Conservation (phyloP, 73 alveolate species). For the Blepharisma stoltei region DNA sequence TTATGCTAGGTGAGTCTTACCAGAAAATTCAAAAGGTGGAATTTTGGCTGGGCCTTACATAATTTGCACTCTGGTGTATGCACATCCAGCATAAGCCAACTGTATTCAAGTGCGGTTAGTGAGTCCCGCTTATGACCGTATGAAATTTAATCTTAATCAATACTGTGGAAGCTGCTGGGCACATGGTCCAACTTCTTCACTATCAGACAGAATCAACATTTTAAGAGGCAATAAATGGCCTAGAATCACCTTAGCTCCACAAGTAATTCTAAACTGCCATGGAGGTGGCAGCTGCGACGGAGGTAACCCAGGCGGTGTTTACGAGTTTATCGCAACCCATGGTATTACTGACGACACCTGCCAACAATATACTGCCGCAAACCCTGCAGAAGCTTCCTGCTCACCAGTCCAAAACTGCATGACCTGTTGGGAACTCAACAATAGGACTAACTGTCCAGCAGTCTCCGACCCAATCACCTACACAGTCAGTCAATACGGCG, state of each 20-base stretch:
- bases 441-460: constrained; percentile 60
- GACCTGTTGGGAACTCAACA: constrained; percentile 47
- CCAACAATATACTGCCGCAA: constrained; percentile 61
- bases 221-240: constrained; percentile 47
- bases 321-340: constrained; percentile 43
- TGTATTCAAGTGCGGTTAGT: background rate
- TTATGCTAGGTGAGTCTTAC: no score
- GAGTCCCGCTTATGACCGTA: background rate
- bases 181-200: constrained; percentile 73
- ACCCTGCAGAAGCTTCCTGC: constrained; percentile 45
- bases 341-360: constrained; percentile 74
- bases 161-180: constrained; percentile 76
- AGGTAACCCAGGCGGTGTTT: constrained; percentile 74
- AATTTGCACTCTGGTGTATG: no score
- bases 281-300: constrained; percentile 82
- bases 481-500: constrained; percentile 54
- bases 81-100: background rate
- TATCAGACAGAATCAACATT: constrained; percentile 82
- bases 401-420: constrained; percentile 51
- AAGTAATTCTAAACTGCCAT: constrained; percentile 67
- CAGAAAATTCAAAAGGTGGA: no score
- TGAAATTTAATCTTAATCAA: background rate
- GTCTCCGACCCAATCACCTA: constrained; percentile 45
- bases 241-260: constrained; percentile 55
- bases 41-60: no score